Conservation (phyloP, 2,329 filamentous ascomycete species). For the Aureobasidium sp. region DNA sequence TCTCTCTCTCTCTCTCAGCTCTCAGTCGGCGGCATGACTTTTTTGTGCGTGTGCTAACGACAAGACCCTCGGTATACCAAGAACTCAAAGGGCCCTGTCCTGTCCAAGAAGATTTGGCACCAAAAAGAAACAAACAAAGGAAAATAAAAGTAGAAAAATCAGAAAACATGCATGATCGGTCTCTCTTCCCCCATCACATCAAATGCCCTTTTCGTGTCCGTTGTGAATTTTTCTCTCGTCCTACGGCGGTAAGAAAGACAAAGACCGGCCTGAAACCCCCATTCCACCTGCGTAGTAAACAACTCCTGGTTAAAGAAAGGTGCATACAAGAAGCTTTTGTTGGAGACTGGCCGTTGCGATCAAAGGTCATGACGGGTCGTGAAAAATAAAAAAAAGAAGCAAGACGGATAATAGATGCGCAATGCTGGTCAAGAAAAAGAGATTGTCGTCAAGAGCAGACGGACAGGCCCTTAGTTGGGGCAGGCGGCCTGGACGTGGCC, state of each 20-base stretch:
- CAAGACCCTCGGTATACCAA: constrained; percentile 3
- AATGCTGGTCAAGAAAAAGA: constrained; percentile 15
- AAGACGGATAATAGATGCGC: constrained; percentile 5
- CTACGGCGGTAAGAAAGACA: constrained; percentile 1
- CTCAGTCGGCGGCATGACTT: constrained; percentile 8
- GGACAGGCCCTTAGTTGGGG: constrained; percentile 59
- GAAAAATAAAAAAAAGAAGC: neutral
- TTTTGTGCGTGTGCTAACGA: neutral
- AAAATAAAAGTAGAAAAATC: constrained; percentile 2
- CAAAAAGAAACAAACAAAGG: constrained; percentile 12
- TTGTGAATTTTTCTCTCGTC: neutral
- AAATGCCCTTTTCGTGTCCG: constrained; percentile 7
- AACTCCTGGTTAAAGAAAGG: neutral
- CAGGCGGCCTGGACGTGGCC: constrained; percentile 93
- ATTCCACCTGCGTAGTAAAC: neutral
- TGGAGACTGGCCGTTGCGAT: constrained; percentile 11
- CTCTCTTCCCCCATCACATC: constrained; percentile 7
- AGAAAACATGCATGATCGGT: constrained; percentile 6
- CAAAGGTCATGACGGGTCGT: constrained; percentile 17
- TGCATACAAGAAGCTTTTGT: constrained; percentile 11
- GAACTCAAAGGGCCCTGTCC: neutral
- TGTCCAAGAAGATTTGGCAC: constrained; percentile 1
- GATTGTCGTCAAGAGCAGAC: constrained; percentile 16
- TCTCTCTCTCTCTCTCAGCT: constrained; percentile 6
- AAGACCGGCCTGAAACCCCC: neutral